phyloP scores from a whole-genome alignment of 1,284 basidiomycete species.

The Sporisorium scitamineum region DNA sequence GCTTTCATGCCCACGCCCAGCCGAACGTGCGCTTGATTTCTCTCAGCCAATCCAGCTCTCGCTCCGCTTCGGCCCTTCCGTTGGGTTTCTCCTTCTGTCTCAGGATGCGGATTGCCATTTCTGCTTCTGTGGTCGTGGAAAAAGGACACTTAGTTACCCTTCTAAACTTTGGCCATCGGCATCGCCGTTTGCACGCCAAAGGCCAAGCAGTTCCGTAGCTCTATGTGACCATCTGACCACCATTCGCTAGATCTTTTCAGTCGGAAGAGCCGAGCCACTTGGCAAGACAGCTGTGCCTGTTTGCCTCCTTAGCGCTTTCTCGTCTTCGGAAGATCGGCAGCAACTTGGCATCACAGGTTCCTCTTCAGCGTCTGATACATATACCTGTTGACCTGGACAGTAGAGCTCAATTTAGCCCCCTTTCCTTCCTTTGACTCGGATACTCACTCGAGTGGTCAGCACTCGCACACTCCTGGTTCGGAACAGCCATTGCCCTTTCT shows the following conservation, averaged over 20 bases:
- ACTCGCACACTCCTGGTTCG: background rate
- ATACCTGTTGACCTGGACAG: background rate
- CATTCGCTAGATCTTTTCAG: background rate
- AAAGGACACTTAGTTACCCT: background rate
- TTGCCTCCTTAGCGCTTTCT: background rate
- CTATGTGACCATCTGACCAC: background rate
- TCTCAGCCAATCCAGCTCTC: background rate
- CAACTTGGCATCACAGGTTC: background rate
- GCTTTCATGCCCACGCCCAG: constrained; percentile 3
- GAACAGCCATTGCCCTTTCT: background rate
- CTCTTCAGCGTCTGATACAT: background rate
- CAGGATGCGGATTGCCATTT: background rate
- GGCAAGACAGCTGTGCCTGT: background rate
- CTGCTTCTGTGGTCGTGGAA: background rate
- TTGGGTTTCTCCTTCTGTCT: background rate
- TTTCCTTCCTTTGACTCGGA: background rate
- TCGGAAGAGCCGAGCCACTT: background rate
- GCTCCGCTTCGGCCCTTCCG: background rate
- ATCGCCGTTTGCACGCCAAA: background rate
- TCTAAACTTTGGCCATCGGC: constrained; percentile 1
- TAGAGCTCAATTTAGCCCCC: background rate
- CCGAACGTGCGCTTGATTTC: background rate
- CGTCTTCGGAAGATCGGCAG: constrained; percentile 6
- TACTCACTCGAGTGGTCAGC: background rate
- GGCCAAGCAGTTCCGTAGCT: background rate